Evolutionary conservation across 2,329 filamentous ascomycete species (phyloP), one percentile per base, ranked within the genome.

Genomic region (Ophiostoma triangulosporum): DNA sequence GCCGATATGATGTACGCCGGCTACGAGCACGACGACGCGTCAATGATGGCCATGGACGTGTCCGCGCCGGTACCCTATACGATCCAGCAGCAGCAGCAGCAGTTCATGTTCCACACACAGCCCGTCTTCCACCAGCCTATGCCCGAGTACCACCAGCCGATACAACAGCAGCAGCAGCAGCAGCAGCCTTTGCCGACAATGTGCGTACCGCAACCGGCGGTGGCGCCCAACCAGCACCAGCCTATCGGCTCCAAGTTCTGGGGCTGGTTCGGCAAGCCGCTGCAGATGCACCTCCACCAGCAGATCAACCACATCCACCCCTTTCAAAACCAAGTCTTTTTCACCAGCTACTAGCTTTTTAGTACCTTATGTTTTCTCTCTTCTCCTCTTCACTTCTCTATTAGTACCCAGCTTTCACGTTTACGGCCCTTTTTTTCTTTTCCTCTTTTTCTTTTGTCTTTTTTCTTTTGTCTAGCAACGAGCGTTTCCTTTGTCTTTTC

Each of bases 131-230:
- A 73, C 24, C 69, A 69, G 49, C 66, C 51, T 2, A 51, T 55
- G 12, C 49, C 54, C 20, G 22, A 54, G 5, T 48, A 50, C 20
- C 38, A 46, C 17, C 52, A 51, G 48, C 33, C 40, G 54, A 69
- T 73, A 55, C 66, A 72, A 49, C 69, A 73, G 24, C 77, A 78
- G 54, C 74, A 77, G 56, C 72, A 74, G 32, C 32, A 48, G 46
- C 46, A 48, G 17, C 20, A 48, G 46, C 46, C 46, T 6, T 29
- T 48, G 29, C 46, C 38, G 8, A 17, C 35, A 12, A 36, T 38
- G 15, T 22, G 15, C 2, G 4, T 32, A 17, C 38, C 38, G 6
- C 38, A 24, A 17, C 38, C 46, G 24, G 6, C 43, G 7, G 40
- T 27, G 7, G 22, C 40, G 3, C 24, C 40, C 40, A 45, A 27